Conservation (phyloP, 2,329 filamentous ascomycete genomes). For the Teratosphaeria gauchensis region DNA sequence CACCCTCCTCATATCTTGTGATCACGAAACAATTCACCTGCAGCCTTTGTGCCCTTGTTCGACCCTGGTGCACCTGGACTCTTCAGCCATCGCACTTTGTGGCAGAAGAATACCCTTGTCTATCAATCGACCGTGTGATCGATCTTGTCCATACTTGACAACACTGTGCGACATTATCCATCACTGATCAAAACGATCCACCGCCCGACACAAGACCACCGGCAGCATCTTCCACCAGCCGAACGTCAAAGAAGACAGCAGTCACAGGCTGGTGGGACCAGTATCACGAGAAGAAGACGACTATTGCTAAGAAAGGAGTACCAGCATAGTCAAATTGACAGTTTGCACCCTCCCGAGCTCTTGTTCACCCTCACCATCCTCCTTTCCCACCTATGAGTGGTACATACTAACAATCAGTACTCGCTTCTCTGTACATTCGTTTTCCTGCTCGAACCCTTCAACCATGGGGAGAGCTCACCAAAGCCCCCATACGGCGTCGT, state of each 20-base stretch:
- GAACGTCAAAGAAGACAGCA: constrained; percentile 4
- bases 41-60: constrained; percentile 10
- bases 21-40: constrained; percentile 9
- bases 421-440: constrained; percentile 4
- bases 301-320: constrained; percentile 6
- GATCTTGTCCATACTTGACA: constrained; percentile 10
- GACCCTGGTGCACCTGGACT: constrained; percentile 3
- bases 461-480: constrained; percentile 10
- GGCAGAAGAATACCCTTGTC: constrained; percentile 7
- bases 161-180: constrained; percentile 10
- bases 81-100: background rate
- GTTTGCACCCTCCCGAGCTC: constrained; percentile 13
- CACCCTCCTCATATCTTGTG: constrained; percentile 7
- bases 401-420: constrained; percentile 14
- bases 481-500: constrained; percentile 8
- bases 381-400: constrained; percentile 6
- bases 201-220: constrained; percentile 1
- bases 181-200: constrained; percentile 11
- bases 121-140: constrained; percentile 1
- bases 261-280: constrained; percentile 9
- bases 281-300: constrained; percentile 10
- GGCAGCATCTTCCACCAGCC: constrained; percentile 5
- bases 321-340: constrained; percentile 14
- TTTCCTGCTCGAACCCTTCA: background rate
- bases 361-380: constrained; percentile 4